Base-by-base conservation (phyloP, 805 yeast genomes). In the Brettanomyces anomalus region DNA sequence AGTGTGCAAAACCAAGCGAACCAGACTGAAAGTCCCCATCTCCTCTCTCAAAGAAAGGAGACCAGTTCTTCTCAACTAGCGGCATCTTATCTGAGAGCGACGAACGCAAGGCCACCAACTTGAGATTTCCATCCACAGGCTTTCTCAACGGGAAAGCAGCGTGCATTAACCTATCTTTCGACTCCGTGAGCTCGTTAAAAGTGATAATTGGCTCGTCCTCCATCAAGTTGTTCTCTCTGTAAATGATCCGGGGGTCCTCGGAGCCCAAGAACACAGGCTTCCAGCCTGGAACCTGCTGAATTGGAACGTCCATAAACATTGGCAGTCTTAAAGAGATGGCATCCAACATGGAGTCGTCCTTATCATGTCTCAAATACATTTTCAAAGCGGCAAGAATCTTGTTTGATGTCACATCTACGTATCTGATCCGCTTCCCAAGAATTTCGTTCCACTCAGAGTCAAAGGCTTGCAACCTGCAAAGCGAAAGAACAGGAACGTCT, bases 361-460 rank as follows among this genome's bases (percentile, higher is more conserved):
- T 62, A 24, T 63, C 58, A n/a, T 51, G 45, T 1, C 54, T 33
- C 26, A 57, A 50, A 35, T 55, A 53, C 5, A 52, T 52, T 38
- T 59, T 51, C 24, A 62, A 43, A 3, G 55, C 58, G 3, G 43
- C 40, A 33, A 57, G 61, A 32, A 63, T 44, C 32, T 63, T 62
- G 30, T 53, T 52, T 32, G 57, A 53, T 1, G 57, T 49, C n/a
- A 63, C 43, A 44, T 63, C 69, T 18, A 45, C 45, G 41, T 49
- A 64, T 46, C 65, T 55, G 15, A 65, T 54, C 48, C 68, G 55
- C 46, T 57, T 60, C 18, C 52, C 61, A 37, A 53, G 56, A 20
- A 72, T 54, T 51, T 73, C 77, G 18, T 65, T 59, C 77, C 77
- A 74, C 26, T 68, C 52, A 32, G 62, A 52, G 51, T 71, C 71